Evolutionary conservation across 1,139 yeast species (phyloP).

Genomic region (Debaryomycetaceae sp.): DNA sequence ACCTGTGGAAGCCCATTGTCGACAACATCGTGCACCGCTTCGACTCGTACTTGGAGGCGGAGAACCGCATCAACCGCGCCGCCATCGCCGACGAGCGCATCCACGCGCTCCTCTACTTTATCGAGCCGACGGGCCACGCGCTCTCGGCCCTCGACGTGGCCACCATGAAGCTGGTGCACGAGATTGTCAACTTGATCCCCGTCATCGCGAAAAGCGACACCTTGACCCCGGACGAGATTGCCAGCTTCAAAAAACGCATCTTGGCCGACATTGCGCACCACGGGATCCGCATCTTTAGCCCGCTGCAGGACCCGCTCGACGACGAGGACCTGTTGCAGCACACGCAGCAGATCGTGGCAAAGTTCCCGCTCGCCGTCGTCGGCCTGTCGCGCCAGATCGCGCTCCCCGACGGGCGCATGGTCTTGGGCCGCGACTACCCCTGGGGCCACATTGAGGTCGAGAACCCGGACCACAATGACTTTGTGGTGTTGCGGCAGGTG

Average conservation of each 20-base stretch:
- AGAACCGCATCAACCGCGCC: constrained; percentile 77
- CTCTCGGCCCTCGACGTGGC: constrained; percentile 81
- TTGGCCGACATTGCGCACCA: constrained; percentile 68
- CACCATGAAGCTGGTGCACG: constrained; percentile 81
- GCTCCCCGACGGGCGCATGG: constrained; percentile 65
- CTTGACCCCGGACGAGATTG: constrained; percentile 77
- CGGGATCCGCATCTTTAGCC: constrained; percentile 69
- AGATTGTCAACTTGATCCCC: constrained; percentile 89
- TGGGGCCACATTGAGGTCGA: constrained; percentile 98
- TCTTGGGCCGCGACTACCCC: constrained; percentile 91
- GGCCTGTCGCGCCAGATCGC: constrained; percentile 77
- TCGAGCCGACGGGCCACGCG: constrained; percentile 96
- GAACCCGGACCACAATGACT: constrained; percentile 90
- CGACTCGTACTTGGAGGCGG: constrained; percentile 82
- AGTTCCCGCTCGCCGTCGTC: constrained; percentile 87
- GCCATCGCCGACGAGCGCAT: constrained; percentile 64
- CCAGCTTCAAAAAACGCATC: constrained; percentile 62
- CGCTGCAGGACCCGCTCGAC: constrained; percentile 35
- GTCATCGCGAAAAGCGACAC: constrained; percentile 93
- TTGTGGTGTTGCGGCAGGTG: constrained; percentile 80
- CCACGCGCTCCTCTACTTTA: constrained; percentile 81
- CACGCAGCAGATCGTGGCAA: constrained; percentile 55
- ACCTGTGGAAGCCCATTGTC: constrained; percentile 89
- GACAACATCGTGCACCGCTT: constrained; percentile 82
- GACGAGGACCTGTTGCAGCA: constrained; percentile 71